Evolutionary conservation across 257 asterid genomes (phyloP).

Genomic region (Cynanchum wilfordii): DNA sequence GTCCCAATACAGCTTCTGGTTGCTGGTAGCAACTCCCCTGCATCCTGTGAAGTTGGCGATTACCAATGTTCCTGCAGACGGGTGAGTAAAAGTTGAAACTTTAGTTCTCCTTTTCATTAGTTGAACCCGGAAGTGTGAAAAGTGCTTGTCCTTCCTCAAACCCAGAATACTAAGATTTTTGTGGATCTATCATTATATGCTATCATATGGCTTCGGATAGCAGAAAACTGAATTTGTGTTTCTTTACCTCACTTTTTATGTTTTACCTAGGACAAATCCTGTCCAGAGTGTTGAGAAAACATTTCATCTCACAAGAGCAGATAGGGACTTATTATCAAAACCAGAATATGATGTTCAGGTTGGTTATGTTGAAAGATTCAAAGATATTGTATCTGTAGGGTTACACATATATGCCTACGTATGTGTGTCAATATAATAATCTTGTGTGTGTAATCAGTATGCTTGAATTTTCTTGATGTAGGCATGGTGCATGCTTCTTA

Average conservation of each 20-base stretch:
- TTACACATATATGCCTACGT: neutral
- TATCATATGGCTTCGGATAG: neutral
- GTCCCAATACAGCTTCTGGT: constrained; percentile 67
- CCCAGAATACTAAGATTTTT: neutral
- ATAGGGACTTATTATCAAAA: constrained; percentile 71
- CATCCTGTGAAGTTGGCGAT: constrained; percentile 66
- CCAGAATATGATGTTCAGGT: constrained; percentile 95
- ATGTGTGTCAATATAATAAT: neutral
- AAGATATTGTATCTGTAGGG: neutral
- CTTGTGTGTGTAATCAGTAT: neutral
- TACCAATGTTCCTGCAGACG: constrained; percentile 67
- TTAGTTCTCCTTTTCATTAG: neutral
- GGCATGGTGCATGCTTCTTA: constrained; percentile 98
- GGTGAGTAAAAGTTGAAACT: constrained; percentile 41
- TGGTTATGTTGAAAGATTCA: constrained; percentile 19
- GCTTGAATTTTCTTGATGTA: constrained; percentile 26
- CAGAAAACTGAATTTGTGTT: neutral
- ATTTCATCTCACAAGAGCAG: constrained; percentile 78
- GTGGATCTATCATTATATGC: neutral
- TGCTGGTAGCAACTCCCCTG: constrained; percentile 60
- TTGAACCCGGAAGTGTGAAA: neutral
- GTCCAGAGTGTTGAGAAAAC: constrained; percentile 77
- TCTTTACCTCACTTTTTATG: constrained; percentile 10
- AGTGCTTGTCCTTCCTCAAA: neutral
- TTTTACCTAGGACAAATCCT: constrained; percentile 64